Conservation (phyloP, 2,329 filamentous ascomycete genomes). For the Pleurostoma richardsiae region DNA sequence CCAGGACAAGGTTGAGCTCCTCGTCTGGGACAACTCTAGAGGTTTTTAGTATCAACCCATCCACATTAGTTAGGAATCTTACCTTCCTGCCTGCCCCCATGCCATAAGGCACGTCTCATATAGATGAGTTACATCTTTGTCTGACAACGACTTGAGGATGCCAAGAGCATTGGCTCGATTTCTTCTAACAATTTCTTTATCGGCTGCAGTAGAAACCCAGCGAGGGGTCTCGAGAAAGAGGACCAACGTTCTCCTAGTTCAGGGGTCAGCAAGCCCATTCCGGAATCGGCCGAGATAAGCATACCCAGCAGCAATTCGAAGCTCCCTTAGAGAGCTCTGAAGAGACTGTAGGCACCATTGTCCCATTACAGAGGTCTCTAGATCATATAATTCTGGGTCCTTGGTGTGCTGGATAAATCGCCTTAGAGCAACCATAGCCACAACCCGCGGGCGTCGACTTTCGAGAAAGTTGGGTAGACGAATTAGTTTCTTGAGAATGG, state of each 20-base stretch:
- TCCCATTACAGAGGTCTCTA: slow-evolving; percentile 64
- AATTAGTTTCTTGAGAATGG: slow-evolving; percentile 41
- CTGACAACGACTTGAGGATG: slow-evolving; percentile 66
- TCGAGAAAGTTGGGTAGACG: slow-evolving; percentile 39
- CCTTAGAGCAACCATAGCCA: slow-evolving; percentile 67
- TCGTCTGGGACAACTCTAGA: slow-evolving; percentile 64
- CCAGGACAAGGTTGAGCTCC: slow-evolving; percentile 79
- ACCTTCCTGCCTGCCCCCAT: slow-evolving; percentile 72
- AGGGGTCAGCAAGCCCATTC: too few species aligned
- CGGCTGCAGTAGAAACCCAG: slow-evolving; percentile 9
- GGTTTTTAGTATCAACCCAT: too few species aligned
- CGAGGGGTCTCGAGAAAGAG: slow-evolving; percentile 54
- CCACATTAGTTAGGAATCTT: too few species aligned
- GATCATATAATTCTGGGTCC: slow-evolving; percentile 54
- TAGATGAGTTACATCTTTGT: slow-evolving; percentile 60
- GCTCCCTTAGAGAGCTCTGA: slow-evolving; percentile 77
- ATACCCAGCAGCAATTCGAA: slow-evolving; percentile 70
- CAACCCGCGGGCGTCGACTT: slow-evolving; percentile 58
- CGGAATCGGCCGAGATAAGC: too few species aligned
- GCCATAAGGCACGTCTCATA: slow-evolving; percentile 83
- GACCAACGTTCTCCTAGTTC: slow-evolving; percentile 29
- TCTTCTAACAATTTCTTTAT: slow-evolving; percentile 37
- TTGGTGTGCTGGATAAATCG: slow-evolving; percentile 64
- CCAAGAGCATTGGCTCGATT: slow-evolving; percentile 69
- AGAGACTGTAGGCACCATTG: slow-evolving; percentile 80